Conservation (phyloP, 83 land plant species). For the Larix sibirica region DNA sequence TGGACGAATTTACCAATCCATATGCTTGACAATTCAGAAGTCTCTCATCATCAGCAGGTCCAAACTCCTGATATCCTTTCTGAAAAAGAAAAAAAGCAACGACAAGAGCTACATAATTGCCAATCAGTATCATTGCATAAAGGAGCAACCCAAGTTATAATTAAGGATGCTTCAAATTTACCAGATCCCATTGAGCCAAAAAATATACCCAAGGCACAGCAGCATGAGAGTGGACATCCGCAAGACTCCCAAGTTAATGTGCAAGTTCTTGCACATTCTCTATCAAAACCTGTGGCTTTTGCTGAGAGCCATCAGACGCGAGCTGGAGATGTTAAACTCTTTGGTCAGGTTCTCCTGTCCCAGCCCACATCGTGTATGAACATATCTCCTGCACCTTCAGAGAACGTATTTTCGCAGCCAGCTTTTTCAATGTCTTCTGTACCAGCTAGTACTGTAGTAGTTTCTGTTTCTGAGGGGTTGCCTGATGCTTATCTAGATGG, state of each 20-base stretch:
- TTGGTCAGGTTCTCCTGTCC: slow-evolving; percentile 35
- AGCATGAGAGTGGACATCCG: slow-evolving; percentile 18
- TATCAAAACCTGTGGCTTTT: slow-evolving; percentile 6
- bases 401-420: background rate
- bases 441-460: background rate
- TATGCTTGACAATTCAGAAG: slow-evolving; percentile 3
- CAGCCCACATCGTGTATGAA: slow-evolving; percentile 21
- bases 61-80: slow-evolving; percentile 15
- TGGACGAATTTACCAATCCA: slow-evolving; percentile 11
- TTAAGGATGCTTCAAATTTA: slow-evolving; percentile 9
- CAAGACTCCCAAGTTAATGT: slow-evolving; percentile 5
- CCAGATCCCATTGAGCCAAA: slow-evolving; percentile 8
- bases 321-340: slow-evolving; percentile 33
- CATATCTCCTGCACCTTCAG: slow-evolving; percentile 1
- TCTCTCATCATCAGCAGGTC: slow-evolving; percentile 8
- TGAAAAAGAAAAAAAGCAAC: slow-evolving; percentile 4
- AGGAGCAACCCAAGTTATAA: slow-evolving; percentile 10
- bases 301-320: slow-evolving; percentile 21
- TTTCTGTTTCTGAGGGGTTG: background rate
- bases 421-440: background rate
- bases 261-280: background rate
- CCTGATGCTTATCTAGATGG: slow-evolving; percentile 9
- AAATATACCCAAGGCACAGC: slow-evolving; percentile 5
- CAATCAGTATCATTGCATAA: slow-evolving; percentile 18
- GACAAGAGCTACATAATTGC: slow-evolving; percentile 15